phyloP scores from a whole-genome alignment of 2,329 filamentous ascomycete species.

The Fusarium haematococcum region DNA sequence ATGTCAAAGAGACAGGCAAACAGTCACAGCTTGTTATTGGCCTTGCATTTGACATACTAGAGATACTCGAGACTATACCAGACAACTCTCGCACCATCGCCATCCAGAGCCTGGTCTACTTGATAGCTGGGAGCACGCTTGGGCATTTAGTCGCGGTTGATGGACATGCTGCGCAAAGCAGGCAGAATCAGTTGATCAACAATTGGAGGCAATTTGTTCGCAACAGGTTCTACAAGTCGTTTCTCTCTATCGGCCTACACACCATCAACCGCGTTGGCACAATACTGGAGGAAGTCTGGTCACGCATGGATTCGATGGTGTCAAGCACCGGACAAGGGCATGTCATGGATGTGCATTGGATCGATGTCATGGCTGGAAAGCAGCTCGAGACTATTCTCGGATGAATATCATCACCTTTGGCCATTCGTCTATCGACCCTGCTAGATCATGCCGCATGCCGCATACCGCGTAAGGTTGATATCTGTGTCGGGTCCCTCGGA shows the following conservation, averaged over 20 bases:
- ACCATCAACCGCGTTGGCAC: not conserved
- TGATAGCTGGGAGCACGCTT: not conserved
- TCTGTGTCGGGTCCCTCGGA: not conserved
- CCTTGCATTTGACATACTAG: not conserved
- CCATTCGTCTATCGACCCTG: not conserved
- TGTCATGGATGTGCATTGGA: not conserved
- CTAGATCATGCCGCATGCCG: not conserved
- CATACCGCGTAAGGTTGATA: not conserved
- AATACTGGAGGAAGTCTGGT: not conserved
- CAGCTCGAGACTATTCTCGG: not conserved
- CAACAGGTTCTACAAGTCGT: not conserved
- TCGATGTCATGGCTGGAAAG: not conserved
- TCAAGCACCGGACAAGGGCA: not conserved
- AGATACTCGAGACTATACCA: not conserved
- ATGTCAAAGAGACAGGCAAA: not conserved
- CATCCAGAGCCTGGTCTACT: not conserved
- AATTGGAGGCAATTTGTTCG: not conserved
- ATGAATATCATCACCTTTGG: not conserved
- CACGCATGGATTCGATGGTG: not conserved
- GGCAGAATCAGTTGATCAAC: not conserved
- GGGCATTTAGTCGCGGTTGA: not conserved
- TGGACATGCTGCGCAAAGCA: not conserved
- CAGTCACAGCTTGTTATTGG: not conserved
- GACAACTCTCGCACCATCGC: not conserved
- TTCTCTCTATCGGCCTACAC: not conserved